A percentile compares a stretch with the other conserved stretches of the same genome.
phyloP scores from a whole-genome alignment of 176 grass and related monocot genomes.

The Oryza punctata region DNA sequence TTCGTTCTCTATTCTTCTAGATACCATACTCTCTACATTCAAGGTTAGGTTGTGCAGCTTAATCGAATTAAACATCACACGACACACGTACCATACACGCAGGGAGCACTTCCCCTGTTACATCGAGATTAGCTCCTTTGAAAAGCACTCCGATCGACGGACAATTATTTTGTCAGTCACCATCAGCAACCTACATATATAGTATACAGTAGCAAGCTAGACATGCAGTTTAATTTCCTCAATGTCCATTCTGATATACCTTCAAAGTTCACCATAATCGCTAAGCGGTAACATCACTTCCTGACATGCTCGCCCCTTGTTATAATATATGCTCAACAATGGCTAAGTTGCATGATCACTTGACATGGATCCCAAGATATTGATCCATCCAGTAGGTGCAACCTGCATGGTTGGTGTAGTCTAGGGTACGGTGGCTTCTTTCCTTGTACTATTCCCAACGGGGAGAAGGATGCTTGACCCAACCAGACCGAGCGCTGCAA shows the following conservation, averaged over 20 bases:
- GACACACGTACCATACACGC: constrained; percentile 26
- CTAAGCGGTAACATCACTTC: constrained; percentile 13
- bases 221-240: neutral
- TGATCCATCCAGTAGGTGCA: constrained; percentile 44
- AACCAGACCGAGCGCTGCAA: constrained; percentile 41
- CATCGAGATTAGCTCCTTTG: neutral
- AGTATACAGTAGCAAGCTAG: neutral
- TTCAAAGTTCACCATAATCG: constrained; percentile 22
- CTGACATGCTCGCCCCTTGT: constrained; percentile 6
- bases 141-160: constrained; percentile 12
- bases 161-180: constrained; percentile 13
- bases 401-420: constrained; percentile 51
- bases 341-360: constrained; percentile 38
- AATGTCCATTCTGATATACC: constrained; percentile 27
- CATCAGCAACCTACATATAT: constrained; percentile 33
- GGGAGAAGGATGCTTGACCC: constrained; percentile 80
- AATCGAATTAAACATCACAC: constrained; percentile 37
- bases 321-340: constrained; percentile 29
- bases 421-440: constrained; percentile 42
- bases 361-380: constrained; percentile 45
- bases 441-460: constrained; percentile 42
- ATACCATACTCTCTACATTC: constrained; percentile 5
- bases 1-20: neutral
- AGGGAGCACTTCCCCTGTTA: neutral
- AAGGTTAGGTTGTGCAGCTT: constrained; percentile 45